Evolutionary conservation across 202 grass and related monocot species (phyloP), one percentile per base, ranked within the genome.

Genomic region (Schoenoplectus tabernaemontani): DNA sequence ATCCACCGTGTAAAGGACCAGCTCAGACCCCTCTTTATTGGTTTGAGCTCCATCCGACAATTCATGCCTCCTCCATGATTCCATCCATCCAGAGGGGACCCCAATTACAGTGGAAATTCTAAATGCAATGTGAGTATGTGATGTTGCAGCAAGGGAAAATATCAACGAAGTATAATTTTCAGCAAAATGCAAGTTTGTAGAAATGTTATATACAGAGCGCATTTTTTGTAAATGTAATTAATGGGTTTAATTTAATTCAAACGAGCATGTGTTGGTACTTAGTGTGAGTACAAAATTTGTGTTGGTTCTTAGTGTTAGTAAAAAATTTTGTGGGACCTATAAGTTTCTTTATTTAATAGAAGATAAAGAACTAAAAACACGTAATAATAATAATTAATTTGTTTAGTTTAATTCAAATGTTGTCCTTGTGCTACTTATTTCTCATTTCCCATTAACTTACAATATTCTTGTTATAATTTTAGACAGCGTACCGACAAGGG

Each of bases 1-100:
- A 79, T 79, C 58, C 57, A 62, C 17, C 23, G 24, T 80, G 77
- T 80, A 9, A 64, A n/a, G 60, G 57, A 47, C 54, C 37, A 78
- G 17, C 10, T 32, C 5, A 80, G 16, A n/a, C 16, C 77, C 24
- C 22, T 73, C 13, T 73, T 13, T 73, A 53, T 51, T 53, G 12
- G 9, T 7, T 50, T 24, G 2, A 50, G 9, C 43, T 51, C 23
- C 41, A 4, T 48, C 11, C 4, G 7, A 71, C 67, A 30, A 46
- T 67, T 71, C 9, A 28, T 26, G 43, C 11, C 4, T 16, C 23
- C 7, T 53, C 36, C 3, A n/a, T n/a, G n/a, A n/a, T n/a, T 56
- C 19, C 16, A 64, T 41, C 43, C n/a, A 71, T 22, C 12, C 3
- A 48, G 9, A 47, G 42, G 44, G 68, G 13, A 48, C 68, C 43